These are phyloP conservation scores for Hortiboletus campestris DNA, from an alignment of 768 basidiomycete species.

Conservation along the genomic window DNA sequence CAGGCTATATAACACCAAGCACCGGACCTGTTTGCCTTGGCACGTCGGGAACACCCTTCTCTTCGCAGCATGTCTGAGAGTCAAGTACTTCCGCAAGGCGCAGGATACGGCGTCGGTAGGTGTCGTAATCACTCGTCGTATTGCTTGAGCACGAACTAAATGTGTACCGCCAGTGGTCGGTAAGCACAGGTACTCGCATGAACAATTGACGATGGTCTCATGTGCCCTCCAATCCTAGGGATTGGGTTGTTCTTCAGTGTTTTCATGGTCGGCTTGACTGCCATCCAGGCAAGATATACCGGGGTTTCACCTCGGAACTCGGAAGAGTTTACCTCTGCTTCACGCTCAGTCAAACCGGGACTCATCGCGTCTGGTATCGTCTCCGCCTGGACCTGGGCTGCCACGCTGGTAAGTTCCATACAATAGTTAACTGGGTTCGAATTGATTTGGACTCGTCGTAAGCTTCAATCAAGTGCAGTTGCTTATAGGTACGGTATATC, in stretches of 20 bases:
- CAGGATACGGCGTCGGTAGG: constrained; percentile 82
- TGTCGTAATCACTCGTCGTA: constrained; percentile 2
- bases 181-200: constrained; percentile 20
- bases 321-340: constrained; percentile 83
- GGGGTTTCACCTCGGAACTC: constrained; percentile 73
- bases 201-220: background rate
- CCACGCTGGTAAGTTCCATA: constrained; percentile 52
- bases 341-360: constrained; percentile 83
- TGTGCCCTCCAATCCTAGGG: constrained; percentile 40
- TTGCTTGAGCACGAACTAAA: background rate
- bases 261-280: constrained; percentile 77
- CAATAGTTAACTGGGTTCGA: background rate
- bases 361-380: constrained; percentile 92
- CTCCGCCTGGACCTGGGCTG: constrained; percentile 91
- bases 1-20: constrained; percentile 10
- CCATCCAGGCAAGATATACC: constrained; percentile 82
- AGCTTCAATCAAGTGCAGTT: constrained; percentile 79
- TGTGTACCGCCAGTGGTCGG: constrained; percentile 46
- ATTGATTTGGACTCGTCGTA: constrained; percentile 7
- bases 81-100: constrained; percentile 68
- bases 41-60: background rate
- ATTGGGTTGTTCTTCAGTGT: constrained; percentile 87
- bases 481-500: constrained; percentile 84
- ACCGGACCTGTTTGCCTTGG: background rate
- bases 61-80: constrained; percentile 23